Evolutionary conservation across 768 basidiomycete genomes (phyloP), one percentile per base, ranked within the genome.

Genomic region (Boletus sp.): DNA sequence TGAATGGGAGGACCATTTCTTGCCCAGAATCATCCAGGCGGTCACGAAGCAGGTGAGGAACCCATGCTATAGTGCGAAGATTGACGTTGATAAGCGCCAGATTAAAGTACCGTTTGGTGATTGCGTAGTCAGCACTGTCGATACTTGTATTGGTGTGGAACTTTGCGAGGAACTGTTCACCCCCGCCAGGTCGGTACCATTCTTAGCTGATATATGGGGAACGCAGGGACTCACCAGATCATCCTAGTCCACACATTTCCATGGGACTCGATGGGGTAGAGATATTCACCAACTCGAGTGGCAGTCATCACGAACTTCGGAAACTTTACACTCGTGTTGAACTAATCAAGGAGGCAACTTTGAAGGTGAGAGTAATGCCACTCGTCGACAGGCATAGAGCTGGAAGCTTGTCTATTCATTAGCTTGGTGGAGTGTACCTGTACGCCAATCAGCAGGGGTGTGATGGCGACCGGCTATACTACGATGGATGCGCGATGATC

Each of bases 391-490:
- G 7, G 37, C 10, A 35, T 7, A 18, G 6, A 24, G 29, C 29
- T 40, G n/a, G 17, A 47, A 10, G 3, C 5, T 12, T 14, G 0
- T 33, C 15, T 10, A n/a, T 33, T 41, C 40, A 39, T 8, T 62
- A 98, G 96, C 83, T 95, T 36, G 97, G 97, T 10, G 97, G 97
- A 3, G 85, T 98, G 51, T 99, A 99, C 73, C 82, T 99, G 7
- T 99, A 99, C 65, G 93, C 97, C 9, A 99, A 99, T 69, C 97
- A 99, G 66, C 96, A 97, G 77, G 97, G 97, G 6, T 99, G 97
- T 67, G 97, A 99, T 66, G 97, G 97, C 1, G 97, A 99, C 70
- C 84, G 97, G 32, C 80, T 98, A 0, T 99, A 98, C 78, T 99
- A 98, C 69, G 97, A 99, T 64, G 97, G 97, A 32, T 97, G 92